Base-by-base conservation (phyloP, 2,329 filamentous ascomycete genomes). In the Coccinonectria pachysandricola region DNA sequence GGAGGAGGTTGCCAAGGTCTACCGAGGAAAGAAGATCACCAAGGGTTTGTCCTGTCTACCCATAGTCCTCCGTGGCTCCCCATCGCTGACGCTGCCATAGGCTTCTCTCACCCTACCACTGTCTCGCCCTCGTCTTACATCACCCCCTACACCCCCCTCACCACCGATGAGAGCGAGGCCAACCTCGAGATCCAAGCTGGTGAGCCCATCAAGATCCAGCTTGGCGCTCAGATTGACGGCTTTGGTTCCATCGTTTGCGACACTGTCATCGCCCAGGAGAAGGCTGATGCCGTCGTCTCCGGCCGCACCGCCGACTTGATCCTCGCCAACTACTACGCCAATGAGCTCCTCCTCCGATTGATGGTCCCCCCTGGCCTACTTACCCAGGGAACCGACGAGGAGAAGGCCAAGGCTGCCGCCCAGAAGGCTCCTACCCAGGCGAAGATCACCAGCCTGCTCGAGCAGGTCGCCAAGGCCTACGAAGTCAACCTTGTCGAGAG, bases 141-240 rank as follows among this genome's bases (percentile, higher is more conserved):
- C 57, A 98, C 91, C 30, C 91, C 91, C 26, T 96, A 95, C 68
- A 98, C 91, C 23, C 91, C 91, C 26, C 69, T 98, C 46, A 76
- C 75, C 43, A 77, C 86, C 39, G 91, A 98, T 51, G 68, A 79
- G 56, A 75, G 79, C 54, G 91, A 98, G 66, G 84, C 88, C 36
- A 72, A 70, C 31, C 68, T 71, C 24, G 75, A 78, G 49, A 70
- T 98, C 46, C 83, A 94, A 65, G 71, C 79, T 26, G 81, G 78
- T 36, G 91, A 98, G 64, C 64, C 83, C 36, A 72, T 94, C 62
- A 98, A 98, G 75, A 91, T 98, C 56, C 91, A 98, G 64, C 75
- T 98, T n/a, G 91, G 91, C 51, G 91, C 91, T 27, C 91, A 98
- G 65, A 95, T 98, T 39, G 85, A 96, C 62, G 91, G 91, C 28